phyloP scores from a whole-genome alignment of 176 grass and related monocot species.

The Paspalum notatum region DNA sequence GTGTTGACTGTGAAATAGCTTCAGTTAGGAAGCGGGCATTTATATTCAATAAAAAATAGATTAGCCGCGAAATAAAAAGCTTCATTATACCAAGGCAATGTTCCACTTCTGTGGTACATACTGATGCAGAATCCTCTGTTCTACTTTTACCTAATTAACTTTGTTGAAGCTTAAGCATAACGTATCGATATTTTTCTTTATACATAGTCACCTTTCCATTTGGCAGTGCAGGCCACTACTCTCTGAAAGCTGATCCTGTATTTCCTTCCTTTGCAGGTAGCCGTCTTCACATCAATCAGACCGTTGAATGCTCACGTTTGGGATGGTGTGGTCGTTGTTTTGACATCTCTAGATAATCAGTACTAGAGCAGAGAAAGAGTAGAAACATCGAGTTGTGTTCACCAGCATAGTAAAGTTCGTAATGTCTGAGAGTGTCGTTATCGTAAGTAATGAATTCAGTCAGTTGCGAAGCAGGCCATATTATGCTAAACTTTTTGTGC shows the following conservation, averaged over 20 bases:
- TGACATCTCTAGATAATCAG: slow-evolving; percentile 28
- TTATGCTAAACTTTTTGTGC: not conserved
- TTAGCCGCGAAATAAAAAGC: not conserved
- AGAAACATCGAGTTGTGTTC: slow-evolving; percentile 13
- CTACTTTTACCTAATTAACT: slow-evolving; percentile 3
- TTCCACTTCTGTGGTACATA: not conserved
- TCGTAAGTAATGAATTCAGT: not conserved
- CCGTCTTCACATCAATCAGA: slow-evolving; percentile 1
- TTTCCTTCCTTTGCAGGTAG: slow-evolving; percentile 10
- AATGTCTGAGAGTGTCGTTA: not conserved
- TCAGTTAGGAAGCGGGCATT: not conserved
- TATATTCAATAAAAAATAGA: not conserved
- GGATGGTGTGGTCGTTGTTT: slow-evolving; percentile 11
- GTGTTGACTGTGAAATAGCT: not conserved
- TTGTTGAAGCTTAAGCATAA: not conserved
- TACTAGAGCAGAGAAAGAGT: not conserved
- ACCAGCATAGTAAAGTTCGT: not conserved
- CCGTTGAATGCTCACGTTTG: not conserved
- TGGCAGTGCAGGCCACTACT: not conserved
- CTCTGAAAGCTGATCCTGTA: slow-evolving; percentile 1
- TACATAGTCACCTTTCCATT: not conserved
- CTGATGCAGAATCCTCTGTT: not conserved
- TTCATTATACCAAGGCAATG: not conserved
- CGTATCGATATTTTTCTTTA: not conserved
- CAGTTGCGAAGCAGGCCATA: not conserved